Base-by-base conservation (phyloP, 495 filamentous ascomycete genomes). In the Xylaria flabelliformis region DNA sequence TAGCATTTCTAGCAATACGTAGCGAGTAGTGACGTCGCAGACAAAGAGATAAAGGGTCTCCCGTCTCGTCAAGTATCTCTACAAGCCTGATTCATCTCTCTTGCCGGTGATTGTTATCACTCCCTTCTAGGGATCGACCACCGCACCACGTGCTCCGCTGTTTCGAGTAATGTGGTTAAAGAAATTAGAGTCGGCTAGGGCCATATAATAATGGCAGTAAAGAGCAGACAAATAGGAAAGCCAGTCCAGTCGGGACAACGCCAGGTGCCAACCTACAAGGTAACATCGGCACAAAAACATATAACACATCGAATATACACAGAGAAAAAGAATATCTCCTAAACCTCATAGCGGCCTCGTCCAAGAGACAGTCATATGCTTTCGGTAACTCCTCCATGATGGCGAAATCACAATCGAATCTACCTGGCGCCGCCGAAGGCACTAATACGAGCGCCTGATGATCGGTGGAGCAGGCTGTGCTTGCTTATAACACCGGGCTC, bases 391-490 rank as follows among this genome's bases (percentile, higher is more conserved):
- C 13, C 26, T 34, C 32, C 6, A 17, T 17, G 13, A n/a, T 21
- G 61, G 63, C 34, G n/a, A 41, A 24, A 39, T 15, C 7, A 3
- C 9, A 24, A 29, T n/a, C 51, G 59, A 24, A 17, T 61, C 76
- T 76, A 82, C 61, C 83, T 82, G 55, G 80, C 78, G 72, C 83
- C 79, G 26, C 88, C 88, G 8, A 89, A 82, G 36, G 88, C 87
- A 69, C 85, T 87, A 75, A 90, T 88, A 70, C 88, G 78, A 26
- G 87, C 88, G 50, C 87, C 88, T 19, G 87, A 87, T 12, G 87
- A 83, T 62, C 87, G 78, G 76, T 88, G 87, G 13, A 89, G 83
- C 68, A 90, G 80, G 73, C 82, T 81, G 69, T 84, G 85, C 75
- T 87, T 87, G 72, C 84, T 80, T 59, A 83, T 81, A 70, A 86